These are phyloP conservation scores for Seiridium cupressi DNA, from an alignment of 2,329 filamentous ascomycete species.

Conservation along the genomic window DNA sequence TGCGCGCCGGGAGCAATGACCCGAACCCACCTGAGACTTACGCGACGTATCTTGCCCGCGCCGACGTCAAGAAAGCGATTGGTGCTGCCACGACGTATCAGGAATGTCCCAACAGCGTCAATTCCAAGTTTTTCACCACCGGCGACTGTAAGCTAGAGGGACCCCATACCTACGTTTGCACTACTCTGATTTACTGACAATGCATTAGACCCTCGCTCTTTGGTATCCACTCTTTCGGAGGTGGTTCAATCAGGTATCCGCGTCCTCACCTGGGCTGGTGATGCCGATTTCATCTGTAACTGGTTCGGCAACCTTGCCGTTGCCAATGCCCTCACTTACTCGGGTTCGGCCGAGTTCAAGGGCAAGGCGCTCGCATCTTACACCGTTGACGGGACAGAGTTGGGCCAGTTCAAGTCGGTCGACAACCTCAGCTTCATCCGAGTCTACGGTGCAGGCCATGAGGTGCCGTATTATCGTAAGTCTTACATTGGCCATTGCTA, in stretches of 20 bases:
- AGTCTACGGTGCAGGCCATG: conserved; percentile 45
- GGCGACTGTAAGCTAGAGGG: conserved; percentile 6
- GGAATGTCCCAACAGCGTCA: conserved; percentile 10
- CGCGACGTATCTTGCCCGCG: conserved; percentile 17
- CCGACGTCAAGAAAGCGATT: conserved; percentile 20
- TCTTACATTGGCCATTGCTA: background rate
- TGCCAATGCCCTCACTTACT: conserved; percentile 44
- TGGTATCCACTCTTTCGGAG: conserved; percentile 38
- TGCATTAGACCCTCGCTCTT: conserved; percentile 37
- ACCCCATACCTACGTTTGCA: background rate
- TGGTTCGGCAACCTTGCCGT: conserved; percentile 50
- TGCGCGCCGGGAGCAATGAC: conserved; percentile 22
- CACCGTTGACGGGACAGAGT: conserved; percentile 43
- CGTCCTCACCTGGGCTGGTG: conserved; percentile 54
- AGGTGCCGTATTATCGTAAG: conserved; percentile 43
- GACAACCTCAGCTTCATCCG: conserved; percentile 48
- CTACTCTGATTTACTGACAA: conserved; percentile 6
- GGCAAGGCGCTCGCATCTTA: conserved; percentile 36
- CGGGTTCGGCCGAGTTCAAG: conserved; percentile 37
- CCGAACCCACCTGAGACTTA: conserved; percentile 22
- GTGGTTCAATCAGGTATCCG: conserved; percentile 47
- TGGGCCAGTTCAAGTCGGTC: conserved; percentile 48
- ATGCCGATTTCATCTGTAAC: conserved; percentile 59
- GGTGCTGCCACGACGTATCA: conserved; percentile 17
- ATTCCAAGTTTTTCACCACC: conserved; percentile 8